A percentile compares a stretch with the other conserved stretches of the same genome.
Evolutionary conservation across 2,329 filamentous ascomycete genomes (phyloP).

Genomic region (Cladobotryum protrusum): DNA sequence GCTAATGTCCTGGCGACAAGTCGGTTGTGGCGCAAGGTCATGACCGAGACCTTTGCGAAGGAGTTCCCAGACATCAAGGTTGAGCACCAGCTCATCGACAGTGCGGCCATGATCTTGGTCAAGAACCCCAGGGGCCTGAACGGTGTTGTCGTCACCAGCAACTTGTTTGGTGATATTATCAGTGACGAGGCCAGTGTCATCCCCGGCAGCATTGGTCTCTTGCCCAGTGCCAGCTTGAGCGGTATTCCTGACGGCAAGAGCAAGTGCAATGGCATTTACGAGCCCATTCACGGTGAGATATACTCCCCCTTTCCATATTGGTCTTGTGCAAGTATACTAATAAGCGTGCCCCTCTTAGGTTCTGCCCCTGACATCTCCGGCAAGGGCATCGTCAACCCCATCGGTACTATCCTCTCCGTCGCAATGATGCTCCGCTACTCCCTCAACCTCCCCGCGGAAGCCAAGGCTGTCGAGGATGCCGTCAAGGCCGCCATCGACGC

Average conservation of each 20-base stretch:
- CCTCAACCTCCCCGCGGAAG: constrained; percentile 69
- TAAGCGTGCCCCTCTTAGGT: constrained; percentile 39
- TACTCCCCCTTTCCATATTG: not conserved
- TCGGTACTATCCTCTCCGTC: constrained; percentile 85
- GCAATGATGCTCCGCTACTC: constrained; percentile 98
- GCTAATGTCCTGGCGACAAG: constrained; percentile 92
- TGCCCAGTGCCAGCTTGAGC: constrained; percentile 81
- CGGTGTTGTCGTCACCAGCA: constrained; percentile 86
- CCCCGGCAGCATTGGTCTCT: constrained; percentile 78
- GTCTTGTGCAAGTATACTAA: not conserved
- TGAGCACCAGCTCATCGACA: constrained; percentile 88
- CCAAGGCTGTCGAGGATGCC: constrained; percentile 72
- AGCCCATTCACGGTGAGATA: constrained; percentile 82
- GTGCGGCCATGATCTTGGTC: constrained; percentile 95
- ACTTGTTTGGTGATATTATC: constrained; percentile 94
- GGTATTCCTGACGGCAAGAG: constrained; percentile 80
- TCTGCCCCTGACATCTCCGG: constrained; percentile 92
- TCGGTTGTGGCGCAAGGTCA: constrained; percentile 81
- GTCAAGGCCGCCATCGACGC: constrained; percentile 74
- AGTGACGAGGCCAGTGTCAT: constrained; percentile 93
- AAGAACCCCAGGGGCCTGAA: constrained; percentile 87
- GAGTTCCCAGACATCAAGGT: constrained; percentile 86
- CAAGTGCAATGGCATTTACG: constrained; percentile 89
- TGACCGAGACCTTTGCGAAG: constrained; percentile 74
- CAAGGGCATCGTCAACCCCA: constrained; percentile 83